Conservation (phyloP, 495 filamentous ascomycete genomes). For the Astrothelium macrocarpum region DNA sequence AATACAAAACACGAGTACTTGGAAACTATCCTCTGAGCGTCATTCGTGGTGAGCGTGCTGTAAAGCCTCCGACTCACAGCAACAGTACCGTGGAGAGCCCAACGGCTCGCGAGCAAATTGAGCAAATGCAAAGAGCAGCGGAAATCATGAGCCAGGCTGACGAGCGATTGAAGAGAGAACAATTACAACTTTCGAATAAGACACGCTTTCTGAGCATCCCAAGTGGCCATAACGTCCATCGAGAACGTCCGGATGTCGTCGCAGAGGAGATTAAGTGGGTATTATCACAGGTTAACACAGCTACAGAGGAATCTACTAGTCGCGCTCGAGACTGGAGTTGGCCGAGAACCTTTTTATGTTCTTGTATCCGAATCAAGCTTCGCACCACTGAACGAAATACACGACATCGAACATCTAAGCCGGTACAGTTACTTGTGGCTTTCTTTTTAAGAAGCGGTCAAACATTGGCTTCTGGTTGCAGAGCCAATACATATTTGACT, state of each 20-base stretch:
- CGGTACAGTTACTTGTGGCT: too few species aligned
- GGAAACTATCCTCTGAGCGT: constrained; percentile 33
- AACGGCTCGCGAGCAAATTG: constrained; percentile 16
- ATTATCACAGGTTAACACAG: constrained; percentile 8
- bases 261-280: constrained; percentile 42
- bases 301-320: neutral
- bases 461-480: neutral
- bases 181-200: constrained; percentile 33
- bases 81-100: constrained; percentile 30
- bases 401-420: too few species aligned
- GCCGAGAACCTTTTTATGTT: too few species aligned
- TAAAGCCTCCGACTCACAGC: constrained; percentile 29
- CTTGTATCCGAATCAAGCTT: too few species aligned
- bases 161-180: constrained; percentile 36
- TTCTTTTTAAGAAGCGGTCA: neutral
- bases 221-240: constrained; percentile 43
- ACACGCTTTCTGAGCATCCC: constrained; percentile 33
- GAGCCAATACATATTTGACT: neutral
- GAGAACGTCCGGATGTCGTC: constrained; percentile 40
- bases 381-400: too few species aligned
- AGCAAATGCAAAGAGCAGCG: constrained; percentile 23
- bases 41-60: constrained; percentile 31
- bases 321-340: too few species aligned
- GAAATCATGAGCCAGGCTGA: constrained; percentile 33
- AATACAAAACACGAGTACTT: constrained; percentile 28